A percentile compares a stretch with the other conserved stretches of the same genome.
These are phyloP conservation scores for Jacaranda mimosifolia DNA, from an alignment of 257 asterid species.

Conservation along the genomic window DNA sequence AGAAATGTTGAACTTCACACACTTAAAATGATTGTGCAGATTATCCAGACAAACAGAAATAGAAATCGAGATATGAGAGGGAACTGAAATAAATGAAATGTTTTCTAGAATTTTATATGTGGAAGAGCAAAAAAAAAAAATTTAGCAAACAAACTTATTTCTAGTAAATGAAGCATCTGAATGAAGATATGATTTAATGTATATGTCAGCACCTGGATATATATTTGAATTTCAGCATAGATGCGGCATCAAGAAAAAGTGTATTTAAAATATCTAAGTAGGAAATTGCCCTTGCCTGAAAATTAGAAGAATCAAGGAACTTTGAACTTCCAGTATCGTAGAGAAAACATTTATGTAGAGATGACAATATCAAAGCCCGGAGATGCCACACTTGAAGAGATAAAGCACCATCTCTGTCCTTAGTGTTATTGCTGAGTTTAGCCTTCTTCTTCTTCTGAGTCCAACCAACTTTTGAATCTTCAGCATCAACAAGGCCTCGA, in stretches of 20 bases:
- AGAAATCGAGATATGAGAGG: background rate
- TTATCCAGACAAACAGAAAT: background rate
- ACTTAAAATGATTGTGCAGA: background rate
- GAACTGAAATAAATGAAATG: background rate
- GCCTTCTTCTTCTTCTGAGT: conserved; percentile 75
- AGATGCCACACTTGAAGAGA: conserved; percentile 76
- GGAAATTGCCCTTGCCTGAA: conserved; percentile 65
- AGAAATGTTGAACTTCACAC: background rate
- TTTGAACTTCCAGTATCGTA: conserved; percentile 75
- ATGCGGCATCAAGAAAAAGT: background rate
- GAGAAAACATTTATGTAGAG: conserved; percentile 82
- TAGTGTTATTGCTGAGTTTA: conserved; percentile 53
- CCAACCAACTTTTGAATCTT: conserved; percentile 39
- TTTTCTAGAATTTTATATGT: background rate
- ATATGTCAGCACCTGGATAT: background rate
- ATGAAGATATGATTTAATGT: background rate
- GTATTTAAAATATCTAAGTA: conserved; percentile 18
- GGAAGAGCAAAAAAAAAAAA: background rate
- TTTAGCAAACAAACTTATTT: background rate
- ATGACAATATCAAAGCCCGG: conserved; percentile 71
- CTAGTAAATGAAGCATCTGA: background rate
- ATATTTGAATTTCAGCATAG: background rate
- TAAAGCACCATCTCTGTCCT: conserved; percentile 47
- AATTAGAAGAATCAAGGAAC: conserved; percentile 74
- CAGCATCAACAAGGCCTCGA: conserved; percentile 60